Base-by-base conservation (phyloP, 768 basidiomycete species). In the Boletales sp. region DNA sequence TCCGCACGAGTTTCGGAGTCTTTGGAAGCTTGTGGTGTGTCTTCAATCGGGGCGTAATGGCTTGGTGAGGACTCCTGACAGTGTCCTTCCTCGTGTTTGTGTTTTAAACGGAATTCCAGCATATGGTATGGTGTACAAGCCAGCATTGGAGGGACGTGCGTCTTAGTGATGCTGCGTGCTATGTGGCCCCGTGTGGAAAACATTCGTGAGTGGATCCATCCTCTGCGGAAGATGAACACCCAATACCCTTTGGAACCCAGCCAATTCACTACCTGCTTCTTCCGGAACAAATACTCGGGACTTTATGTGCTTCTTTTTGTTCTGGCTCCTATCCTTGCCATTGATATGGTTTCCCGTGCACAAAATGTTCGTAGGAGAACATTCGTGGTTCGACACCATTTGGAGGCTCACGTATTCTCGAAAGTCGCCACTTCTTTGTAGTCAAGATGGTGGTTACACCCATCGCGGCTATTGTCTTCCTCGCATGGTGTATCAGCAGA, bases 331-430 rank as follows among this genome's bases (percentile, higher is more conserved):
- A 35, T 86, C 83, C 31, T 77, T 91, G 30, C 87, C 87, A 9
- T 82, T 84, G 15, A 84, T 90, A 57, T 90, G 85, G 85, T 84
- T 89, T 57, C 88, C 87, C 11, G 82, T 90, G 42, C 87, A 92
- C 72, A 78, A 85, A 60, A 85, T 89, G 84, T 86, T 65, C 50
- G 80, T 69, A 47, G 41, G 50, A 51, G 52, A 54, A 46, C 32
- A 42, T 55, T 47, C 41, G 50, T 35, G 12, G 18, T 33, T 33
- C 38, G 21, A 44, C n/a, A 33, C 47, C 39, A 14, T 47, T 9
- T 28, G 4, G 25, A 28, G 25, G 18, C 44, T 58, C 5, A 53
- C 38, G 33, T 45, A 36, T 54, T 59, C 56, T 57, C 49, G 55
- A 44, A 61, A 84, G 81, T 53, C 84, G 84, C 38, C 86, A 89